Percentiles rank a stretch among this genome's conserved stretches.
Conservation (phyloP, 148 eudicot species). For the Vaccinium vitisidaea region DNA sequence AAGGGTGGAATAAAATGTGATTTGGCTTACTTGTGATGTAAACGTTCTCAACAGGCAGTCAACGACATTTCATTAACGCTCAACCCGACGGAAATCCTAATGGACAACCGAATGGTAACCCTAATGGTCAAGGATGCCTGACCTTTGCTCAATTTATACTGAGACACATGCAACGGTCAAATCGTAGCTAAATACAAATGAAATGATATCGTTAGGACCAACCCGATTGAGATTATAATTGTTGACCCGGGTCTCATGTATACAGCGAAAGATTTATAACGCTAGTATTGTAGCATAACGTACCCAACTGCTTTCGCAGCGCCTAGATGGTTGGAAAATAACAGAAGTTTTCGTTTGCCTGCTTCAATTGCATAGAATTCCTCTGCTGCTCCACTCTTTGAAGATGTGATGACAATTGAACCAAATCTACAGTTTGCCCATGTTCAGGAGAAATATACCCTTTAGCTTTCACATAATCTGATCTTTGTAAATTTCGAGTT, state of each 20-base stretch:
- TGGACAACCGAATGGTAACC: too few species aligned
- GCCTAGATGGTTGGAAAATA: background rate
- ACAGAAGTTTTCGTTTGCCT: constrained; percentile 25
- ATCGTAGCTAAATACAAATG: too few species aligned
- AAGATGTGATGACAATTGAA: background rate
- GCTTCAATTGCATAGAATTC: constrained; percentile 32
- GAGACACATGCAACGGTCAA: too few species aligned
- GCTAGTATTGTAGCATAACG: background rate
- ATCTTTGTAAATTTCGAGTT: background rate
- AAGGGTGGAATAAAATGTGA: too few species aligned
- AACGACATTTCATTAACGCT: too few species aligned
- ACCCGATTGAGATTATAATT: background rate
- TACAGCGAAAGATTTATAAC: background rate
- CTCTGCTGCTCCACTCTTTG: constrained; percentile 50
- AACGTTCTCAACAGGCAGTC: too few species aligned
- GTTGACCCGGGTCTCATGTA: background rate
- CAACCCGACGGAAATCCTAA: too few species aligned
- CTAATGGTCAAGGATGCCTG: too few species aligned
- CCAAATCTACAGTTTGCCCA: background rate
- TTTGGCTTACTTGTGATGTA: too few species aligned
- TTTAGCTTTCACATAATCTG: background rate
- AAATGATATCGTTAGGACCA: background rate
- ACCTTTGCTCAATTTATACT: too few species aligned
- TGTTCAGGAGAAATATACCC: constrained; percentile 1
- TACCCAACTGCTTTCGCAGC: background rate